Base-by-base conservation (phyloP, 2,329 filamentous ascomycete genomes). In the Alternaria arborescens region DNA sequence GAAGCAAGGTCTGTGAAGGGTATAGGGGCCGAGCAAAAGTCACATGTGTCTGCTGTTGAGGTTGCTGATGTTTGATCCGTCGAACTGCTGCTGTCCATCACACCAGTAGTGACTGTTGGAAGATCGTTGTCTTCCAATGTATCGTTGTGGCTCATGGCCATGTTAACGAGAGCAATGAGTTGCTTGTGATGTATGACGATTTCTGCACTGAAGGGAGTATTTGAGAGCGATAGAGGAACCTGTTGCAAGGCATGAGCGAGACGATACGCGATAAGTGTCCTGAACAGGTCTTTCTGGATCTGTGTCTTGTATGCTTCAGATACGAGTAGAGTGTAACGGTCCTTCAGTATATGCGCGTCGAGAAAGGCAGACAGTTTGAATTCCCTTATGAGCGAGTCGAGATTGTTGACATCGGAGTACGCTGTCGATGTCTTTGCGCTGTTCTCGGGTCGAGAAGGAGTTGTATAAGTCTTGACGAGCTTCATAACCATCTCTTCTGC, bases 1-100 rank as follows among this genome's bases (percentile, higher is more conserved):
- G 80, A 80, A 1, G 68, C 70, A 11, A 82, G 68, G 48, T 82
- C 83, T 48, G 80, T 78, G 71, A 87, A 84, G 1, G 76, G 73
- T 41, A 88, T 82, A 0, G 74, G 71, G 4, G 78, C 71, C 16
- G 79, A 73, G 65, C 86, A 88, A 53, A 87, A 82, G 16, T 83
- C 80, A 66, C 86, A 88, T n/a, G 64, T 69, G 62, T 88, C 86
- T 26, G 75, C 53, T 50, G 26, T 47, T 22, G 18, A 30, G 8
- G 43, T 30, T 18, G 30, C 18, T 41, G 28, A 3, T 10, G 5
- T 41, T n/a, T 22, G 53, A 20, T 30, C 18, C 8, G 28, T 24
- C 22, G n/a, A 4, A 12, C 14, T 12, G 18, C 14, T 30, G 16
- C 34, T 32, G 26, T 41, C 8, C 26, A 52, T 14, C 26, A 12